Conservation (phyloP, 306 rosid species). For the Trichosanthes cucumerina region DNA sequence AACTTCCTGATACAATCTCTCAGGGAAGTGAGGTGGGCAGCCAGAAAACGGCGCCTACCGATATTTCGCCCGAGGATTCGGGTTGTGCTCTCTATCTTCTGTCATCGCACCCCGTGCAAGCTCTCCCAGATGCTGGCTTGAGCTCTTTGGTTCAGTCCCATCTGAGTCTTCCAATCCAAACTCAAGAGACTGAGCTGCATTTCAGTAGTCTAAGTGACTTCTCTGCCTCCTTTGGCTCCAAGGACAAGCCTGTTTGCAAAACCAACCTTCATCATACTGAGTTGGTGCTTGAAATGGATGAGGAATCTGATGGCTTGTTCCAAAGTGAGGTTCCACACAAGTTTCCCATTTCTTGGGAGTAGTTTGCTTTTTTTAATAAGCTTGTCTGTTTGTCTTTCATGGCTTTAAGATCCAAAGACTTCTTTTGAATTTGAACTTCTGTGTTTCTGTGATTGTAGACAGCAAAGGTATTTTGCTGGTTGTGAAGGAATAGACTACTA, state of each 20-base stretch:
- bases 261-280: constrained; percentile 27
- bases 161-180: constrained; percentile 30
- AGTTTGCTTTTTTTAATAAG: constrained; percentile 1
- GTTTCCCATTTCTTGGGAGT: constrained; percentile 62
- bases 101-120: constrained; percentile 64
- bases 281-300: constrained; percentile 31
- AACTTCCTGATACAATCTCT: constrained; percentile 18
- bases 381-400: not conserved
- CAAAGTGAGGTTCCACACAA: constrained; percentile 34
- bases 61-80: constrained; percentile 39
- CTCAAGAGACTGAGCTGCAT: constrained; percentile 24
- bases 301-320: constrained; percentile 28
- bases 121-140: constrained; percentile 21
- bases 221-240: constrained; percentile 17
- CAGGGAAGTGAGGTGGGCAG: constrained; percentile 26
- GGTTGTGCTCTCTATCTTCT: constrained; percentile 99
- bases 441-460: constrained; percentile 6
- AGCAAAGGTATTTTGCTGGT: constrained; percentile 5
- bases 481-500: not conserved
- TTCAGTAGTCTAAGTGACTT: constrained; percentile 21
- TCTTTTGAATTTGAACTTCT: not conserved
- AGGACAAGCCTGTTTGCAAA: constrained; percentile 23
- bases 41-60: constrained; percentile 23
- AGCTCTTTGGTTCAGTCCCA: constrained; percentile 32
- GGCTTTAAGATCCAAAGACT: not conserved